Conservation (phyloP, 176 grass and related monocot genomes). For the Leersia perrieri region DNA sequence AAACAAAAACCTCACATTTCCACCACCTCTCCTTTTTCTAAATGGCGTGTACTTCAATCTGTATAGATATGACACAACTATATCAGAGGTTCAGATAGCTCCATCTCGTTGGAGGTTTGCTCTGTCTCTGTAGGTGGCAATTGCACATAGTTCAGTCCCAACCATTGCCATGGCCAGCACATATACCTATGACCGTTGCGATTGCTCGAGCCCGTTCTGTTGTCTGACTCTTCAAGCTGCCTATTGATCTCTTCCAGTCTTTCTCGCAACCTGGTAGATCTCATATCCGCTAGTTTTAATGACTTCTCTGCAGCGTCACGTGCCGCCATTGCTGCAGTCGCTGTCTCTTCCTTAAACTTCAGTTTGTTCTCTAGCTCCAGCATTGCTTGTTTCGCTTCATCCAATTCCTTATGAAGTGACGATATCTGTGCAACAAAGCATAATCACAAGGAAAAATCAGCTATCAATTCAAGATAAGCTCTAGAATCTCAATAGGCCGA, state of each 20-base stretch:
- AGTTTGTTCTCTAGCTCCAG: slow-evolving; percentile 88
- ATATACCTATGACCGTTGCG: slow-evolving; percentile 60
- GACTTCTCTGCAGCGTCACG: slow-evolving; percentile 91
- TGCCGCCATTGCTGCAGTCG: slow-evolving; percentile 69
- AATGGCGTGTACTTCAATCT: not conserved
- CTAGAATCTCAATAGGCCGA: not conserved
- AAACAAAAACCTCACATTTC: not conserved
- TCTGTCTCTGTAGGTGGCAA: slow-evolving; percentile 35
- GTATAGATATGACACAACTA: slow-evolving; percentile 38
- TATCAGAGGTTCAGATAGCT: slow-evolving; percentile 85
- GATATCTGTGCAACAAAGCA: slow-evolving; percentile 47
- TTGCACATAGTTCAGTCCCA: slow-evolving; percentile 75
- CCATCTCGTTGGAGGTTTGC: slow-evolving; percentile 77
- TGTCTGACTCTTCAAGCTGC: slow-evolving; percentile 74
- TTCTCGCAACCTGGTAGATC: slow-evolving; percentile 69
- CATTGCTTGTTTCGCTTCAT: slow-evolving; percentile 66
- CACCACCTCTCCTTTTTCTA: not conserved
- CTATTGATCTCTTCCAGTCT: slow-evolving; percentile 83
- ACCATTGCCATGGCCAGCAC: slow-evolving; percentile 99
- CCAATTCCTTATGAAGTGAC: slow-evolving; percentile 74
- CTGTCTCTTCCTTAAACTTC: slow-evolving; percentile 96
- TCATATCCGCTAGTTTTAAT: slow-evolving; percentile 61
- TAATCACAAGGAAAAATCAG: not conserved
- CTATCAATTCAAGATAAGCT: not conserved
- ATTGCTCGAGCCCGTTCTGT: slow-evolving; percentile 20